Percentiles rank a stretch among this genome's conserved stretches.
These are phyloP conservation scores for Tilletiopsis washingtonensis DNA, from an alignment of 1,284 basidiomycete genomes.

Conservation along the genomic window DNA sequence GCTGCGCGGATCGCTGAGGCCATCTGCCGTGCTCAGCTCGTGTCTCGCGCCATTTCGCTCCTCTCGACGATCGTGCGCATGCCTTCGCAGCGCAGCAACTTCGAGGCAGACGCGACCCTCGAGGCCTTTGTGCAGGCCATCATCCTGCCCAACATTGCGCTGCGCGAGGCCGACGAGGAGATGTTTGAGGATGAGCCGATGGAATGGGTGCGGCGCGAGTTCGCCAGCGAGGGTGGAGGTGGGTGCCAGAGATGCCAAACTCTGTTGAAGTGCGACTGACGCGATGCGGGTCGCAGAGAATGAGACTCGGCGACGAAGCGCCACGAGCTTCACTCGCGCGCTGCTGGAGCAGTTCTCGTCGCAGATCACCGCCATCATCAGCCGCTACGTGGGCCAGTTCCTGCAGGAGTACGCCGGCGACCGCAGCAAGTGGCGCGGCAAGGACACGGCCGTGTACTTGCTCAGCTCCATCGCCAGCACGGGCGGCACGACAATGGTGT, in stretches of 20 bases:
- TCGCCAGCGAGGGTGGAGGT: constrained; percentile 56
- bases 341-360: constrained; percentile 71
- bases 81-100: constrained; percentile 57
- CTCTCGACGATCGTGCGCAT: constrained; percentile 74
- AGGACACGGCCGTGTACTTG: constrained; percentile 92
- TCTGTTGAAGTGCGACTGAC: background rate
- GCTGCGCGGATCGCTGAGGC: background rate
- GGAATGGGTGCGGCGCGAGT: constrained; percentile 85
- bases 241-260: background rate
- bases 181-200: constrained; percentile 96
- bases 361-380: constrained; percentile 76
- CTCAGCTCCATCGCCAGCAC: constrained; percentile 82
- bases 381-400: constrained; percentile 70
- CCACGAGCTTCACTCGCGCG: constrained; percentile 82
- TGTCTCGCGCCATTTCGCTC: constrained; percentile 86
- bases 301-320: constrained; percentile 79
- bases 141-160: constrained; percentile 80
- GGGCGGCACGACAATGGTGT: constrained; percentile 73
- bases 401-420: constrained; percentile 58
- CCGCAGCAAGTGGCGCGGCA: constrained; percentile 74
- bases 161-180: constrained; percentile 84
- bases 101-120: constrained; percentile 62
- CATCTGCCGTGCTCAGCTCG: constrained; percentile 54
- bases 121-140: constrained; percentile 78
- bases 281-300: constrained; percentile 45